Evolutionary conservation across 192 early-diverging fungal species (phyloP).

Genomic region (Umbelopsis sp.): DNA sequence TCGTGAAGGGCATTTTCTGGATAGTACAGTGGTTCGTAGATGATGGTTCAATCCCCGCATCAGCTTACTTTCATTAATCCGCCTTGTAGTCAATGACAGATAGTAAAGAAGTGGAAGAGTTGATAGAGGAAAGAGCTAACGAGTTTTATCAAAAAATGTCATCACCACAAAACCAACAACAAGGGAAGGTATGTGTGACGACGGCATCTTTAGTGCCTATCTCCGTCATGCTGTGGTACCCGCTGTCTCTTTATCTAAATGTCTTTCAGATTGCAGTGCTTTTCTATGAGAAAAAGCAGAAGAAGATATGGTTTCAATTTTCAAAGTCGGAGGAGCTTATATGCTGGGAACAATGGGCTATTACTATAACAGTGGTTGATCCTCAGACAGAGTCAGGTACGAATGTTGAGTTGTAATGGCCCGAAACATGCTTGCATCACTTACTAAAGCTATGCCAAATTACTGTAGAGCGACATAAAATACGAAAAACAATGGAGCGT

Average conservation of each 20-base stretch:
- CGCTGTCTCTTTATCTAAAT: background rate
- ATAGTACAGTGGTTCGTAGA: slow-evolving; percentile 54
- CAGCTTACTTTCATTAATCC: background rate
- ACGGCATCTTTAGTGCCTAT: background rate
- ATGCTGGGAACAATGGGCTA: slow-evolving; percentile 67
- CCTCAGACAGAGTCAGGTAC: slow-evolving; percentile 55
- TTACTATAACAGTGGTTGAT: slow-evolving; percentile 51
- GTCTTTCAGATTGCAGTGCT: slow-evolving; percentile 54
- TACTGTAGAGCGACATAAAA: slow-evolving; percentile 46
- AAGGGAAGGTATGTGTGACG: slow-evolving; percentile 40
- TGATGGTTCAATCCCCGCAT: background rate
- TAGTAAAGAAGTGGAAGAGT: slow-evolving; percentile 51
- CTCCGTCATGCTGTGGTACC: too few relatives aligned
- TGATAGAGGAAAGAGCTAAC: slow-evolving; percentile 53
- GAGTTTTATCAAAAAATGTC: slow-evolving; percentile 48
- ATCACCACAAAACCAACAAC: slow-evolving; percentile 41
- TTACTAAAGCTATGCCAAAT: background rate
- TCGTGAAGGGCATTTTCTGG: slow-evolving; percentile 54
- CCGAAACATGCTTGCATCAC: background rate
- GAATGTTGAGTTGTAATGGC: background rate
- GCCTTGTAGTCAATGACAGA: slow-evolving; percentile 54
- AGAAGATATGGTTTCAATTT: slow-evolving; percentile 60
- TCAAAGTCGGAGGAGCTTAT: slow-evolving; percentile 57
- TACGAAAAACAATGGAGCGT: slow-evolving; percentile 46
- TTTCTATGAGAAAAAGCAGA: slow-evolving; percentile 63